These are phyloP conservation scores for Penicillium sp. DNA, from an alignment of 2,329 filamentous ascomycete genomes.

Conservation along the genomic window DNA sequence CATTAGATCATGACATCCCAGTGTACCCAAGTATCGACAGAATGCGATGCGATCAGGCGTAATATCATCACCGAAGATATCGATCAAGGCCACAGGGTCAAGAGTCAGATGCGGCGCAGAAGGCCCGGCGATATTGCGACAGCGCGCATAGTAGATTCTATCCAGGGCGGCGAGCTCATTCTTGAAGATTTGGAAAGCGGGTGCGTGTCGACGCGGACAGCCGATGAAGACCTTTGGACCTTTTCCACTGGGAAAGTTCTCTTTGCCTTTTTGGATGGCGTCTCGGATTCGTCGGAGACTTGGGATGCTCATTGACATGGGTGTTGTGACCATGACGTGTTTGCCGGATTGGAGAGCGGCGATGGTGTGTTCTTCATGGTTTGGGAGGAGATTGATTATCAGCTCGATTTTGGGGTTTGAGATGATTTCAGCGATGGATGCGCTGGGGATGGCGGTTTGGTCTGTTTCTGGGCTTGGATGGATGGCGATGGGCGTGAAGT, in stretches of 20 bases:
- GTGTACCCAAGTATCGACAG: conserved; percentile 49
- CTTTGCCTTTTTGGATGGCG: conserved; percentile 34
- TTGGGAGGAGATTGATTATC: conserved; percentile 58
- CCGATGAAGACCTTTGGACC: conserved; percentile 57
- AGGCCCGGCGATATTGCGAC: conserved; percentile 56
- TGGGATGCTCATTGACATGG: conserved; percentile 53
- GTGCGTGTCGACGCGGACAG: conserved; percentile 63
- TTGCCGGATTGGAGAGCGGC: conserved; percentile 58
- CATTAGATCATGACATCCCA: conserved; percentile 58
- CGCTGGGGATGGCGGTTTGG: conserved; percentile 30
- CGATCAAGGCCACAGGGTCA: conserved; percentile 22
- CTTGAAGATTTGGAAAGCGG: conserved; percentile 55
- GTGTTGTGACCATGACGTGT: conserved; percentile 62
- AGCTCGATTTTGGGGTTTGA: conserved; percentile 46
- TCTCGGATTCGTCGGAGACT: conserved; percentile 52
- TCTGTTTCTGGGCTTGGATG: conserved; percentile 36
- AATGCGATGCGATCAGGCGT: conserved; percentile 31
- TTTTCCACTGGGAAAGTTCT: conserved; percentile 40
- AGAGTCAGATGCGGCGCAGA: neutral
- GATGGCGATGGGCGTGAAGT: conserved; percentile 52
- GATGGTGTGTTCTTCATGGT: conserved; percentile 56
- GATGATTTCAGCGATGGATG: conserved; percentile 45
- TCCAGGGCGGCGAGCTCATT: conserved; percentile 55
- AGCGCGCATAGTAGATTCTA: conserved; percentile 58
- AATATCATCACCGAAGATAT: conserved; percentile 33